Conservation (phyloP, 768 basidiomycete genomes). For the Serpula lacrymans region DNA sequence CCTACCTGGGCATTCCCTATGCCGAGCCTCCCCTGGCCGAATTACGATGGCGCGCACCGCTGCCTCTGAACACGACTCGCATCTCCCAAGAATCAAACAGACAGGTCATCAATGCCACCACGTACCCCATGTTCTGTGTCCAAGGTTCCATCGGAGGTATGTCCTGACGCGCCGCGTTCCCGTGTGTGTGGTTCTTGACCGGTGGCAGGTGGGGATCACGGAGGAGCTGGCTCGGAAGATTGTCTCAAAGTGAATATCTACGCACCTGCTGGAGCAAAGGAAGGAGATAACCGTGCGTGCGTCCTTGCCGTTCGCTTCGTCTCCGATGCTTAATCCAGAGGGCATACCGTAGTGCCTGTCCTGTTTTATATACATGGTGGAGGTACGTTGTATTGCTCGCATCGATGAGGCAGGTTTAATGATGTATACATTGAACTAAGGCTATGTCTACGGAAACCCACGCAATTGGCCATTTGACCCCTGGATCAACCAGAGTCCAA, state of each 20-base stretch:
- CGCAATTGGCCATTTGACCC: constrained; percentile 67
- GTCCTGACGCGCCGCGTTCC: too few species aligned
- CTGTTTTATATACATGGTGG: constrained; percentile 41
- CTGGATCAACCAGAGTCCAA: constrained; percentile 62
- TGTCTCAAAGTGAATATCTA: constrained; percentile 69
- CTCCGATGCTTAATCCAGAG: not conserved
- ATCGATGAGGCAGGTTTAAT: too few species aligned
- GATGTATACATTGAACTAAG: too few species aligned
- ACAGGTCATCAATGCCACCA: constrained; percentile 46
- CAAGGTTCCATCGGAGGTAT: constrained; percentile 52
- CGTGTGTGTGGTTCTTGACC: too few species aligned
- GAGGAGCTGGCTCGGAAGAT: constrained; percentile 65
- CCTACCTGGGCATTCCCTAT: constrained; percentile 42
- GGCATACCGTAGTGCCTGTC: constrained; percentile 28
- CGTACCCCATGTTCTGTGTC: constrained; percentile 56
- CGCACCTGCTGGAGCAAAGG: constrained; percentile 44
- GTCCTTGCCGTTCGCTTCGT: too few species aligned
- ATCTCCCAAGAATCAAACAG: too few species aligned
- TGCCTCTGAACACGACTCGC: too few species aligned
- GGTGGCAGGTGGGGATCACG: constrained; percentile 45
- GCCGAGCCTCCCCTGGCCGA: constrained; percentile 42
- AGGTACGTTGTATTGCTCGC: constrained; percentile 14
- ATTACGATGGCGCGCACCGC: constrained; percentile 40
- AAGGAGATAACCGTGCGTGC: constrained; percentile 45
- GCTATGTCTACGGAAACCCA: too few species aligned